Evolutionary conservation across 202 grass and related monocot species (phyloP).

Genomic region (Cymbopogon flexuosus): DNA sequence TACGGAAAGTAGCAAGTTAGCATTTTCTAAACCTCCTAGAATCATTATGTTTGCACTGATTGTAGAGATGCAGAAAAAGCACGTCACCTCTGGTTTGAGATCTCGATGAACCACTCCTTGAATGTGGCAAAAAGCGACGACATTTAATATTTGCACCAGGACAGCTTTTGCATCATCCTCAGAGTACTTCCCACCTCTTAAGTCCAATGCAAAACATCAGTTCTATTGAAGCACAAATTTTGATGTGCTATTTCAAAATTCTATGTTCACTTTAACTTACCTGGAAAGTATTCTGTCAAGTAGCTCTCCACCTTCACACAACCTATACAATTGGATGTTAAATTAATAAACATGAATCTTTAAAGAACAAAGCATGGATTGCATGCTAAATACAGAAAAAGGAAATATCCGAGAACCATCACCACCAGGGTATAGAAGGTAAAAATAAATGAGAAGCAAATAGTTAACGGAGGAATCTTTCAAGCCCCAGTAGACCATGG

Average conservation of each 20-base stretch:
- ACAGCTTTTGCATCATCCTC: constrained; percentile 81
- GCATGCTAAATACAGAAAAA: constrained; percentile 4
- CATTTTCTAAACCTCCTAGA: not conserved
- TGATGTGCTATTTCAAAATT: not conserved
- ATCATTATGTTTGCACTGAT: not conserved
- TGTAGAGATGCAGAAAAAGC: not conserved
- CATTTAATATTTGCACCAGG: constrained; percentile 64
- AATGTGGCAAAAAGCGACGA: constrained; percentile 77
- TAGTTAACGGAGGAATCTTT: not conserved
- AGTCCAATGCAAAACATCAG: constrained; percentile 24
- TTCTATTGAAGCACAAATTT: constrained; percentile 5
- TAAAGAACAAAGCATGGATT: not conserved
- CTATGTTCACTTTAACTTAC: constrained; percentile 26
- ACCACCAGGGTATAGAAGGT: not conserved
- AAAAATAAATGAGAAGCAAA: constrained; percentile 7
- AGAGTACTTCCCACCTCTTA: constrained; percentile 68
- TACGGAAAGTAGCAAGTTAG: not conserved
- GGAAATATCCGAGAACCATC: not conserved
- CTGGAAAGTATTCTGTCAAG: constrained; percentile 80
- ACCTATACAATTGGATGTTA: constrained; percentile 32
- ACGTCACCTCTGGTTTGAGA: constrained; percentile 74
- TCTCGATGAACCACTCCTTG: constrained; percentile 83
- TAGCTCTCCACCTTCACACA: constrained; percentile 71
- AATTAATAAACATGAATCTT: constrained; percentile 1
- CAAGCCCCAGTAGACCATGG: not conserved